phyloP scores from a whole-genome alignment of 164 flowering plant species.

The Malania oleifera region DNA sequence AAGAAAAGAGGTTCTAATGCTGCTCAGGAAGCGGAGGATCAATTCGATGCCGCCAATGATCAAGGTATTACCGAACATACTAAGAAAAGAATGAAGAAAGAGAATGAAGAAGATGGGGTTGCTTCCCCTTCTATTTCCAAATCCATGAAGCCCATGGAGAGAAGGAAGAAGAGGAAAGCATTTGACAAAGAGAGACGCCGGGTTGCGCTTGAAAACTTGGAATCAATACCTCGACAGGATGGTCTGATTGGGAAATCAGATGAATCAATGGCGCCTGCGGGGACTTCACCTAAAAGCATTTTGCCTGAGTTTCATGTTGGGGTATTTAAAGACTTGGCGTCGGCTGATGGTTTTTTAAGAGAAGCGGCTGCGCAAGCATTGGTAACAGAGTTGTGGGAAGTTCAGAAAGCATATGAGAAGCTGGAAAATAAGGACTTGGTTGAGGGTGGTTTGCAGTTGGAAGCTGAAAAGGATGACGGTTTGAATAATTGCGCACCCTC shows the following conservation, averaged over 20 bases:
- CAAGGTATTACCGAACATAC: conserved; percentile 2
- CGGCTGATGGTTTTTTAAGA: conserved; percentile 47
- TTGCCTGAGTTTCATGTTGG: conserved; percentile 66
- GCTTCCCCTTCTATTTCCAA: conserved; percentile 7
- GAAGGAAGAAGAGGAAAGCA: conserved; percentile 64
- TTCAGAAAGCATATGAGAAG: conserved; percentile 64
- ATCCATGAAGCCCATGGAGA: conserved; percentile 72
- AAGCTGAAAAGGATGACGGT: conserved; percentile 91
- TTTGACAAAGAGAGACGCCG: conserved; percentile 53
- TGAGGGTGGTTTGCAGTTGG: conserved; percentile 44
- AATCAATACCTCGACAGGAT: neutral
- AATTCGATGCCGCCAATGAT: conserved; percentile 5
- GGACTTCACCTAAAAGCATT: conserved; percentile 18
- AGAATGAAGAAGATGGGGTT: conserved; percentile 12
- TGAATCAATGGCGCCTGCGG: conserved; percentile 6
- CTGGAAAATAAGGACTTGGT: conserved; percentile 33
- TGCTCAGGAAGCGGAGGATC: conserved; percentile 21
- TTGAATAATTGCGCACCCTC: conserved; percentile 72
- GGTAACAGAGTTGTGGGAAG: conserved; percentile 53
- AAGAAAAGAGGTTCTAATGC: conserved; percentile 34
- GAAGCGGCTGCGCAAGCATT: conserved; percentile 61
- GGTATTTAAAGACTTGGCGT: conserved; percentile 66
- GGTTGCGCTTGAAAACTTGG: conserved; percentile 13
- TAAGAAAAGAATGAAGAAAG: conserved; percentile 29
- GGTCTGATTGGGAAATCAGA: neutral